phyloP scores from a whole-genome alignment of 1,284 basidiomycete genomes.

The Schizopora paradoxa region DNA sequence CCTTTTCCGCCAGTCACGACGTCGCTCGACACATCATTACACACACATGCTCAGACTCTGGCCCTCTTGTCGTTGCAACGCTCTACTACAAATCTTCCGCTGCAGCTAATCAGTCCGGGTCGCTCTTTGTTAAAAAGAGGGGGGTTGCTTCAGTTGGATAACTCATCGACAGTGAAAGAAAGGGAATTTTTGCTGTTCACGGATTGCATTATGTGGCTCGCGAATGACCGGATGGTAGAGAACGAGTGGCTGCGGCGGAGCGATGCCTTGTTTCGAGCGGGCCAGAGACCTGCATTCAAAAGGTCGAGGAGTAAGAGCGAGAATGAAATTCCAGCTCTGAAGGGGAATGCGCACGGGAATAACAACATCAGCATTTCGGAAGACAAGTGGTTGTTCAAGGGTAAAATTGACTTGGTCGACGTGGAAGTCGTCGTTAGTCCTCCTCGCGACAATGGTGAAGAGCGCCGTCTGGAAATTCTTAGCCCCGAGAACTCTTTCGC shows the following conservation, averaged over 20 bases:
- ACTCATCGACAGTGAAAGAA: slow-evolving; percentile 44
- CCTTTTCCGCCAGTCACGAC: slow-evolving; percentile 53
- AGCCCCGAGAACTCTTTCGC: slow-evolving; percentile 77
- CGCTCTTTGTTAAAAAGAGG: slow-evolving; percentile 72
- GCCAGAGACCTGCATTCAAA: slow-evolving; percentile 32
- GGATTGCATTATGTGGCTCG: slow-evolving; percentile 76
- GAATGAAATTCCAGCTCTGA: slow-evolving; percentile 39
- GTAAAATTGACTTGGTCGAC: slow-evolving; percentile 65
- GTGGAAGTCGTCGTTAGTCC: slow-evolving; percentile 68
- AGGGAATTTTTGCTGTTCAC: slow-evolving; percentile 78
- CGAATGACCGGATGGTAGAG: slow-evolving; percentile 31
- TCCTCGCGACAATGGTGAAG: slow-evolving; percentile 39
- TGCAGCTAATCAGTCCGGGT: slow-evolving; percentile 73
- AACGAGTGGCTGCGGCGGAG: slow-evolving; percentile 20
- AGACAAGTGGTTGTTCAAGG: slow-evolving; percentile 67
- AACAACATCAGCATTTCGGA: slow-evolving; percentile 27
- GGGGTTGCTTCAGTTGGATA: slow-evolving; percentile 50
- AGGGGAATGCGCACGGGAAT: slow-evolving; percentile 22
- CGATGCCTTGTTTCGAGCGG: too few species aligned
- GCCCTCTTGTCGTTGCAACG: slow-evolving; percentile 72
- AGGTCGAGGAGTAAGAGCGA: slow-evolving; percentile 58
- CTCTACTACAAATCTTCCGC: slow-evolving; percentile 66
- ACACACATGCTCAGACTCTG: slow-evolving; percentile 70
- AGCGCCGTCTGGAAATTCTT: slow-evolving; percentile 62
- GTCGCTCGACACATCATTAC: slow-evolving; percentile 73